A percentile compares a stretch with the other conserved stretches of the same genome.
Evolutionary conservation across 2,329 filamentous ascomycete species (phyloP).

Genomic region (Herpotrichia juniperi): DNA sequence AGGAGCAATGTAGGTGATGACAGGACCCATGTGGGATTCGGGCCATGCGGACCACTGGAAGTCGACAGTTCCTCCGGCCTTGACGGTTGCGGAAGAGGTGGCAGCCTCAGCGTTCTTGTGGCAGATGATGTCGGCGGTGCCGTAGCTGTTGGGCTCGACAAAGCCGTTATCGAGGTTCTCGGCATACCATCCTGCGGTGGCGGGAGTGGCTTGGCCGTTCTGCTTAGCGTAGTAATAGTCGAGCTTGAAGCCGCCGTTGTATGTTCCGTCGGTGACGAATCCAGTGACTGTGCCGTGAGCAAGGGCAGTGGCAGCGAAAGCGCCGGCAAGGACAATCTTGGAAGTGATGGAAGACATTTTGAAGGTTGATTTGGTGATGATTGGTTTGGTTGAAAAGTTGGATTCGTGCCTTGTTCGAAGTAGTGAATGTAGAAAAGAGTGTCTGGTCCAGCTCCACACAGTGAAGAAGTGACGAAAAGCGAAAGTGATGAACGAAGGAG

Average conservation of each 20-base stretch:
- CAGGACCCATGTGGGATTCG: constrained; percentile 44
- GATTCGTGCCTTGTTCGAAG: constrained; percentile 5
- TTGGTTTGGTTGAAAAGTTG: background rate
- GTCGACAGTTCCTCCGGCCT: constrained; percentile 63
- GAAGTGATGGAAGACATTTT: constrained; percentile 12
- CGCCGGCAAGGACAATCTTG: constrained; percentile 31
- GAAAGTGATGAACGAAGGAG: constrained; percentile 12
- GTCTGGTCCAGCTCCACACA: constrained; percentile 19
- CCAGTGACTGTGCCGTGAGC: constrained; percentile 55
- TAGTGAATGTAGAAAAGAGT: constrained; percentile 8
- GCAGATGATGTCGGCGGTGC: constrained; percentile 60
- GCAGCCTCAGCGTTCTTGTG: constrained; percentile 62
- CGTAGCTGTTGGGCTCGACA: constrained; percentile 35
- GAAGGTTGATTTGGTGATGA: background rate
- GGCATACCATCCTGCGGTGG: constrained; percentile 53
- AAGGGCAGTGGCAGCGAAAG: constrained; percentile 47
- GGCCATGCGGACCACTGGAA: constrained; percentile 59
- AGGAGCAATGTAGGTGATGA: constrained; percentile 47
- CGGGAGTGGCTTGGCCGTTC: constrained; percentile 31
- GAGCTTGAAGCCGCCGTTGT: constrained; percentile 52
- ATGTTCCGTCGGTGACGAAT: constrained; percentile 55
- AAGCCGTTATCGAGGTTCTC: constrained; percentile 47
- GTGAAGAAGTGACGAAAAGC: constrained; percentile 15
- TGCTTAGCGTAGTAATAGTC: constrained; percentile 47
- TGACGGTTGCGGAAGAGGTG: constrained; percentile 58